These are phyloP conservation scores for Aspergillus viridinutans DNA, from an alignment of 2,329 filamentous ascomycete species.

Conservation along the genomic window DNA sequence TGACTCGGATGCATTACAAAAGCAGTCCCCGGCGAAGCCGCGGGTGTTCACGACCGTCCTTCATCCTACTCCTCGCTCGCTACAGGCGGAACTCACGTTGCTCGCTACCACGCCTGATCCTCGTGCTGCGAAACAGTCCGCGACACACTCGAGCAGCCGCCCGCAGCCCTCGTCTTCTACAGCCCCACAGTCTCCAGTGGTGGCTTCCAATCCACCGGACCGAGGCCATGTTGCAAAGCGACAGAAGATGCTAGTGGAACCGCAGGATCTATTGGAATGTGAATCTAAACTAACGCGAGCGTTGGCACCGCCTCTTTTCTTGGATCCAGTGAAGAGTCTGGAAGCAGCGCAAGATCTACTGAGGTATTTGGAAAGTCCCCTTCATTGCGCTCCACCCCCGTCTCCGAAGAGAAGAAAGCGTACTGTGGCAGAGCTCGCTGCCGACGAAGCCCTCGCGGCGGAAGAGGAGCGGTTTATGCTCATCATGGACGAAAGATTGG, in stretches of 20 bases:
- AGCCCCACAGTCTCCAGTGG: slow-evolving; percentile 63
- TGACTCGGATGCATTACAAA: slow-evolving; percentile 47
- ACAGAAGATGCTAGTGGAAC: slow-evolving; percentile 74
- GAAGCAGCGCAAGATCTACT: slow-evolving; percentile 69
- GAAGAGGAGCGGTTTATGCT: slow-evolving; percentile 91
- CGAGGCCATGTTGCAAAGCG: slow-evolving; percentile 58
- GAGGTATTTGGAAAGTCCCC: slow-evolving; percentile 67
- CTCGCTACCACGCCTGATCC: slow-evolving; percentile 67
- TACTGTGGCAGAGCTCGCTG: slow-evolving; percentile 89
- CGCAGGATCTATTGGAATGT: slow-evolving; percentile 65
- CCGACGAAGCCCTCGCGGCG: slow-evolving; percentile 86
- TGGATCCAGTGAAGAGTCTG: slow-evolving; percentile 68
- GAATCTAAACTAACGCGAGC: slow-evolving; percentile 72
- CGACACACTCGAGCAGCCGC: slow-evolving; percentile 38
- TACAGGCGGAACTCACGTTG: slow-evolving; percentile 70
- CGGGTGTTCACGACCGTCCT: slow-evolving; percentile 75
- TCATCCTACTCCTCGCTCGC: slow-evolving; percentile 72
- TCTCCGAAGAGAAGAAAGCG: slow-evolving; percentile 86
- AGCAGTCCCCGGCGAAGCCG: slow-evolving; percentile 47
- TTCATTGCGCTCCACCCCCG: slow-evolving; percentile 71
- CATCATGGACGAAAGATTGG: slow-evolving; percentile 77
- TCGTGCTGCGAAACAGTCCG: slow-evolving; percentile 46
- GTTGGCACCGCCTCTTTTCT: slow-evolving; percentile 68
- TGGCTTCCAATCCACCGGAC: slow-evolving; percentile 58
- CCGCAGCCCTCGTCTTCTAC: slow-evolving; percentile 36